Conservation (phyloP, 2,329 filamentous ascomycete species). For the Sarocladium strictum region DNA sequence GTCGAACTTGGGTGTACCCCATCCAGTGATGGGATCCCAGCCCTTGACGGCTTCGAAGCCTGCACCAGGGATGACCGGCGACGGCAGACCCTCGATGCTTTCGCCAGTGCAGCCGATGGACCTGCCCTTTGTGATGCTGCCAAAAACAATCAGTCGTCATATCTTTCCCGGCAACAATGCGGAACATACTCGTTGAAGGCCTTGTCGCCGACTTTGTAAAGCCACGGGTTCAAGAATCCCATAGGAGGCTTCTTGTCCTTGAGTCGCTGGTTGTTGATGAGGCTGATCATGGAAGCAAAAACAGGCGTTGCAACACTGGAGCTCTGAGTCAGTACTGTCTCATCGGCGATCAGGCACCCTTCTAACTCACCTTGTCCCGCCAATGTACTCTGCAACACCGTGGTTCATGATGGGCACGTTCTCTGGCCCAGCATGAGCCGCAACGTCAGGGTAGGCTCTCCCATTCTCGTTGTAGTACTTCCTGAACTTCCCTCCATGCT, state of each 20-base stretch:
- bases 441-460: constrained; percentile 55
- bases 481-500: constrained; percentile 42
- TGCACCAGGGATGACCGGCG: constrained; percentile 21
- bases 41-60: constrained; percentile 24
- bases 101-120: constrained; percentile 25
- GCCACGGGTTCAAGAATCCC: constrained; percentile 58
- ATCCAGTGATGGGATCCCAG: constrained; percentile 35
- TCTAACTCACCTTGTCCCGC: constrained; percentile 27
- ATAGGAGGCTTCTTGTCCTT: constrained; percentile 44
- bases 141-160: not conserved
- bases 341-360: not conserved
- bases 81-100: constrained; percentile 18
- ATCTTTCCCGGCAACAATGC: not conserved
- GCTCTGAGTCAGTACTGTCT: not conserved
- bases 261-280: constrained; percentile 59
- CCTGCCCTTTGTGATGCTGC: constrained; percentile 30
- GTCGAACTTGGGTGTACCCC: constrained; percentile 40
- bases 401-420: constrained; percentile 28
- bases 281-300: constrained; percentile 55
- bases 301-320: constrained; percentile 53
- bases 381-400: constrained; percentile 18
- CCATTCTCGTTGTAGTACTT: constrained; percentile 40
- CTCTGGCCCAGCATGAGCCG: constrained; percentile 39
- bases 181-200: constrained; percentile 30
- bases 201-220: constrained; percentile 35